Conservation (phyloP, 2,329 filamentous ascomycete species). For the Tolypocladium ophioglossoides region DNA sequence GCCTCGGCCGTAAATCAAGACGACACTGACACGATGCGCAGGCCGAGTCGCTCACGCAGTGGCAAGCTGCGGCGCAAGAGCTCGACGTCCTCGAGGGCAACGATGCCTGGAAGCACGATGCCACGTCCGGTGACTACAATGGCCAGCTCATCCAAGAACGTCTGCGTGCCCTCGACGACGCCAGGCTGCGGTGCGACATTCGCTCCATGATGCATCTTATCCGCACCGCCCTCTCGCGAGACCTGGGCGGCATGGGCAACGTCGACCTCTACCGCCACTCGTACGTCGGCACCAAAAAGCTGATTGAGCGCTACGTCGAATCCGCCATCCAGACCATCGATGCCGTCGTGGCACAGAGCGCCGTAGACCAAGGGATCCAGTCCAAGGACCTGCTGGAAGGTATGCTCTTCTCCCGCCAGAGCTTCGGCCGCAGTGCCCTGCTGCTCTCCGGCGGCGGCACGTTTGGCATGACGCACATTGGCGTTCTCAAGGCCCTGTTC, state of each 20-base stretch:
- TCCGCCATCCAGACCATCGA: conserved; percentile 67
- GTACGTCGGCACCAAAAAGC: conserved; percentile 72
- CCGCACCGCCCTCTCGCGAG: conserved; percentile 68
- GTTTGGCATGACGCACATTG: conserved; percentile 87
- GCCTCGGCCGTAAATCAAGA: conserved; percentile 26
- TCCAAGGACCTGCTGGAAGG: conserved; percentile 53
- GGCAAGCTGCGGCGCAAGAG: conserved; percentile 64
- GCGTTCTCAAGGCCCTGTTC: conserved; percentile 73
- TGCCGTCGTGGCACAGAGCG: conserved; percentile 53
- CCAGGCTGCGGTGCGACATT: conserved; percentile 60
- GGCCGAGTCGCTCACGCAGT: conserved; percentile 61
- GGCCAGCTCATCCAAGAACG: conserved; percentile 56
- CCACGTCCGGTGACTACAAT: conserved; percentile 57
- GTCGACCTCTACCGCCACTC: conserved; percentile 73
- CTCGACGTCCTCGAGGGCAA: conserved; percentile 74
- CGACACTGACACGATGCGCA: conserved; percentile 30
- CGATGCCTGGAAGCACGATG: conserved; percentile 67
- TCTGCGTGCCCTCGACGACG: conserved; percentile 64
- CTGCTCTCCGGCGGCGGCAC: conserved; percentile 79
- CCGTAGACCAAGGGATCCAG: conserved; percentile 42
- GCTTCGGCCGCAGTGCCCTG: conserved; percentile 75
- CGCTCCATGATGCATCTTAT: conserved; percentile 70
- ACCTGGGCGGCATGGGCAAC: conserved; percentile 79
- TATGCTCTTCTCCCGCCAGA: conserved; percentile 61
- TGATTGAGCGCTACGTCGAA: conserved; percentile 81